phyloP scores from a whole-genome alignment of 2,329 filamentous ascomycete species.

The Penicillium sp. region DNA sequence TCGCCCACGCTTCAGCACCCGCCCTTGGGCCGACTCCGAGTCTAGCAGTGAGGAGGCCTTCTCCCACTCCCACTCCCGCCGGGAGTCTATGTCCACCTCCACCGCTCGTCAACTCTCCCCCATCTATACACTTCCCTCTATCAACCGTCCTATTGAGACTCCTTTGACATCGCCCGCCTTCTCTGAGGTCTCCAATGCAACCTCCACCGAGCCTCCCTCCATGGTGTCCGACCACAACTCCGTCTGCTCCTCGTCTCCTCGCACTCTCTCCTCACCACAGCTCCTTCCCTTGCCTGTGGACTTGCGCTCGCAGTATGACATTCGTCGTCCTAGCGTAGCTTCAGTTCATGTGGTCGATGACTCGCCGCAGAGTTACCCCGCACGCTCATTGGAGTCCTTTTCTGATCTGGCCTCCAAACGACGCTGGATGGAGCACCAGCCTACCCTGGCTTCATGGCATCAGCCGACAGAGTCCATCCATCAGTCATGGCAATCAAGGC shows the following conservation, averaged over 20 bases:
- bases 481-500: slow-evolving; percentile 28
- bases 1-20: slow-evolving; percentile 34
- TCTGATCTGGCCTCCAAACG: slow-evolving; percentile 31
- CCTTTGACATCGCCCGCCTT: slow-evolving; percentile 68
- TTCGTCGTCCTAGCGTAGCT: slow-evolving; percentile 36
- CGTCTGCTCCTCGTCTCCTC: slow-evolving; percentile 64
- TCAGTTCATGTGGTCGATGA: slow-evolving; percentile 32
- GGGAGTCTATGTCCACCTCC: slow-evolving; percentile 30
- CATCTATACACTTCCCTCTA: slow-evolving; percentile 43
- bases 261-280: slow-evolving; percentile 47
- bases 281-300: slow-evolving; percentile 47
- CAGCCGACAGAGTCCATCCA: slow-evolving; percentile 32
- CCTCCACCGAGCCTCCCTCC: slow-evolving; percentile 67
- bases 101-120: slow-evolving; percentile 39
- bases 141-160: slow-evolving; percentile 53
- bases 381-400: slow-evolving; percentile 27
- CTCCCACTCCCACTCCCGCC: slow-evolving; percentile 22
- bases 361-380: slow-evolving; percentile 23
- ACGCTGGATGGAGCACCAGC: slow-evolving; percentile 35
- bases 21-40: slow-evolving; percentile 27
- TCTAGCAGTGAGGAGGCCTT: slow-evolving; percentile 22
- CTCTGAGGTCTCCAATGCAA: slow-evolving; percentile 64
- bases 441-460: slow-evolving; percentile 30
- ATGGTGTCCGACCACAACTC: slow-evolving; percentile 72
- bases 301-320: slow-evolving; percentile 46